Conservation (phyloP, 495 filamentous ascomycete species). For the Penicillium steckii region DNA sequence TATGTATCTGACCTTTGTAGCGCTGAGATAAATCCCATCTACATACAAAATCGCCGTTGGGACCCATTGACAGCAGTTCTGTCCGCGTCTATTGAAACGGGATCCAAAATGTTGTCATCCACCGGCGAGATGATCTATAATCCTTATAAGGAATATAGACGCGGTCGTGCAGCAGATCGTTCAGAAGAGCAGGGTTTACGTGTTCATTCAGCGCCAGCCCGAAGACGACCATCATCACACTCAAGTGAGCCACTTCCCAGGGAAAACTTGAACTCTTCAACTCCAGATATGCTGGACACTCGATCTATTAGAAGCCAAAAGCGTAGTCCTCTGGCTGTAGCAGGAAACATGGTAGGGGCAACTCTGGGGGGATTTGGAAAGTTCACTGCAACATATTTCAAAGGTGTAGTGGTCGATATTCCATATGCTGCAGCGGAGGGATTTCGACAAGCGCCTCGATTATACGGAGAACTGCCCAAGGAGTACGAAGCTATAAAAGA, state of each 20-base stretch:
- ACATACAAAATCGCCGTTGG: constrained; percentile 37
- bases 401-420: constrained; percentile 58
- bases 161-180: no score
- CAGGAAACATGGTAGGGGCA: constrained; percentile 24
- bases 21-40: constrained; percentile 24
- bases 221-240: neutral
- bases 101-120: constrained; percentile 26
- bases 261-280: no score
- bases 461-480: constrained; percentile 64
- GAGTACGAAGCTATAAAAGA: constrained; percentile 32
- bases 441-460: constrained; percentile 77
- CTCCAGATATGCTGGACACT: neutral
- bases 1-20: no score
- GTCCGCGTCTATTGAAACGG: constrained; percentile 28
- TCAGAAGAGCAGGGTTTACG: neutral
- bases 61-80: constrained; percentile 48
- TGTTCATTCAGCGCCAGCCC: neutral
- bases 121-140: constrained; percentile 31
- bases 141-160: constrained; percentile 30
- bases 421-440: constrained; percentile 73
- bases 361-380: constrained; percentile 36
- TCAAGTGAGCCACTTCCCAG: no score
- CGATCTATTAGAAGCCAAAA: constrained; percentile 1
- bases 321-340: constrained; percentile 3
- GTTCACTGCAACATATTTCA: constrained; percentile 30